A percentile compares a stretch with the other conserved stretches of the same genome.
Evolutionary conservation across 257 asterid genomes (phyloP).

Genomic region (Gynochthodes officinalis): DNA sequence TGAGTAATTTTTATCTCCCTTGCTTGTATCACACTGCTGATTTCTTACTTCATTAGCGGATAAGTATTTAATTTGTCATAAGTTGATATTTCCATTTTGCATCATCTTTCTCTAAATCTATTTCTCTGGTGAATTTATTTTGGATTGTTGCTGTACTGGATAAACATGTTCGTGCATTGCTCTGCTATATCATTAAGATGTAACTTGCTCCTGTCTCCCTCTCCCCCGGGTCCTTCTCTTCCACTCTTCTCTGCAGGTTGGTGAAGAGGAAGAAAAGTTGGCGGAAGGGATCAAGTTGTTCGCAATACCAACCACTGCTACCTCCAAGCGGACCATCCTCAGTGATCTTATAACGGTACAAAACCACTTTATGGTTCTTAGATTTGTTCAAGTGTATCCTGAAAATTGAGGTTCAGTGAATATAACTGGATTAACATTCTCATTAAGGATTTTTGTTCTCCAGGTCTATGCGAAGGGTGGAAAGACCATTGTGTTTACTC

Average conservation of each 20-base stretch:
- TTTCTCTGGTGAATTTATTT: background rate
- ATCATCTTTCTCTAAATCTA: background rate
- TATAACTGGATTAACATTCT: background rate
- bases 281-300: constrained; percentile 87
- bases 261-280: constrained; percentile 71
- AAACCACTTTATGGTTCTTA: background rate
- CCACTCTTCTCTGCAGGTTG: constrained; percentile 50
- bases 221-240: too few species aligned
- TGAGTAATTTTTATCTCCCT: background rate
- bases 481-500: constrained; percentile 85
- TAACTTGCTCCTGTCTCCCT: constrained; percentile 5
- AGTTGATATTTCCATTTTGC: background rate
- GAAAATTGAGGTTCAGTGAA: background rate
- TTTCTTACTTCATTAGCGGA: background rate
- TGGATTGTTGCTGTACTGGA: background rate
- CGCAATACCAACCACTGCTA: constrained; percentile 56
- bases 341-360: constrained; percentile 74
- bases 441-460: constrained; percentile 1
- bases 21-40: background rate
- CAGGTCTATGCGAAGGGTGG: constrained; percentile 96
- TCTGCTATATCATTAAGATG: background rate
- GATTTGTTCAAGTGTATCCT: constrained; percentile 2
- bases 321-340: constrained; percentile 73
- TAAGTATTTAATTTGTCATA: background rate
- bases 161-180: background rate